phyloP scores from a whole-genome alignment of 306 rosid species.

The Cucurbita ficifolia region DNA sequence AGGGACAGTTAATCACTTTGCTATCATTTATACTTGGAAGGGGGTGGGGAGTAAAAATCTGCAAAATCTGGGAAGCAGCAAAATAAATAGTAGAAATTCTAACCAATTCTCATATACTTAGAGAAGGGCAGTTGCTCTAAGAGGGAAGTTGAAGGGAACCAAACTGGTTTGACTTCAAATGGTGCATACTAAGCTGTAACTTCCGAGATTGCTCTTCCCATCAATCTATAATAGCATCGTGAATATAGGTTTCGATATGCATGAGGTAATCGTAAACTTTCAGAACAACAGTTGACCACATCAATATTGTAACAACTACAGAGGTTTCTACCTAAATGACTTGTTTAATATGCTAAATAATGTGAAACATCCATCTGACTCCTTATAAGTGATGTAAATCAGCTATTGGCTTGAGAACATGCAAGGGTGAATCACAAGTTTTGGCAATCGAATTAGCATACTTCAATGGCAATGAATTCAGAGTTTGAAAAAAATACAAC shows the following conservation, averaged over 20 bases:
- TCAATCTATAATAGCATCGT: not conserved
- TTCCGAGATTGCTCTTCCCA: not conserved
- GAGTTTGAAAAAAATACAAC: not conserved
- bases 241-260: not conserved
- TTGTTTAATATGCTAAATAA: not conserved
- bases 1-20: not conserved
- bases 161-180: not conserved
- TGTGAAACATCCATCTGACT: not conserved
- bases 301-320: not conserved
- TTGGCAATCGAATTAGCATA: not conserved
- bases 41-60: not conserved
- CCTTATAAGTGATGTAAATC: not conserved
- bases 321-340: not conserved
- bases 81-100: not conserved
- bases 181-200: not conserved
- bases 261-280: not conserved
- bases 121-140: not conserved
- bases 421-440: not conserved
- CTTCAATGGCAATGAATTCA: not conserved
- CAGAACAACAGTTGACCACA: not conserved
- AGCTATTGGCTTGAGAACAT: not conserved
- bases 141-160: not conserved
- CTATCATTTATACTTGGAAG: not conserved
- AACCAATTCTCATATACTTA: not conserved
- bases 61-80: not conserved